Evolutionary conservation across 345 rosid genomes (phyloP).

Genomic region (Turnera subulata): DNA sequence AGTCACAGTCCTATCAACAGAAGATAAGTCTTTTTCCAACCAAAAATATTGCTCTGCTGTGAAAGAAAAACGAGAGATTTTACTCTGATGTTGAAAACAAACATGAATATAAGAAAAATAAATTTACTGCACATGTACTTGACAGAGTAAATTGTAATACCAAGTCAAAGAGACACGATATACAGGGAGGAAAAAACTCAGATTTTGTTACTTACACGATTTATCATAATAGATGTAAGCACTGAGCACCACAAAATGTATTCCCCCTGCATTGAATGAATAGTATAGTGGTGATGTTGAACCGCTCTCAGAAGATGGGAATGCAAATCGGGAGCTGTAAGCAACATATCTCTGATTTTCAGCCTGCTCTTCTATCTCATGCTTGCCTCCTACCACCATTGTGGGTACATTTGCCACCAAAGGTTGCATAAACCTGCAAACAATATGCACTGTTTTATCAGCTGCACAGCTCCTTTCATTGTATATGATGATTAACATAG

Average conservation of each 20-base stretch:
- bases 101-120: no score
- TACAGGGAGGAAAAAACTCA: background rate
- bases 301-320: conserved; percentile 69
- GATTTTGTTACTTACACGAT: conserved; percentile 37
- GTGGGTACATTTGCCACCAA: conserved; percentile 65
- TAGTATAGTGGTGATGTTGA: conserved; percentile 71
- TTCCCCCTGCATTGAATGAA: conserved; percentile 91
- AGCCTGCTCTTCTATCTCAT: conserved; percentile 71
- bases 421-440: conserved; percentile 71
- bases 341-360: conserved; percentile 66
- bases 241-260: conserved; percentile 83
- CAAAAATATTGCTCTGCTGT: conserved; percentile 79
- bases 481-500: background rate
- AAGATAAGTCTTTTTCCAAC: conserved; percentile 66
- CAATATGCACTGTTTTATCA: no score
- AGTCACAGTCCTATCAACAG: conserved; percentile 58
- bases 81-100: conserved; percentile 8
- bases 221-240: conserved; percentile 56
- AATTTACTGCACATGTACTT: background rate
- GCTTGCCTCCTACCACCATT: conserved; percentile 86
- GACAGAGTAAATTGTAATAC: background rate
- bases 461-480: no score
- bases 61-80: conserved; percentile 10
- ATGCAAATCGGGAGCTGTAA: conserved; percentile 74
- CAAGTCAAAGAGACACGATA: background rate